Conservation (phyloP, 148 eudicot genomes). For the Rheum nobile region DNA sequence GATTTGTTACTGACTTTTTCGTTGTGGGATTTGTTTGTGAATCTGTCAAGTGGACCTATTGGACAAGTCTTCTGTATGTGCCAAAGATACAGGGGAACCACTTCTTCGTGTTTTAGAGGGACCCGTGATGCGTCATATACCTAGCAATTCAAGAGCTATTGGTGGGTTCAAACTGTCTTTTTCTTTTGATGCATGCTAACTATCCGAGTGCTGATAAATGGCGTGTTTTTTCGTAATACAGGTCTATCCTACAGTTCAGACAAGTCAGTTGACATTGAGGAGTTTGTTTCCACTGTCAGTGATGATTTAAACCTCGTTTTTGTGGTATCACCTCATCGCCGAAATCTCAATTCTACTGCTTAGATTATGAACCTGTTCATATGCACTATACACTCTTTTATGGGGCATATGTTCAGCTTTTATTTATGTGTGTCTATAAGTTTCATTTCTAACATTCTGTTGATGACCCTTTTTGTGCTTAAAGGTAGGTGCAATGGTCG, state of each 20-base stretch:
- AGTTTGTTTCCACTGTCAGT: constrained; percentile 16
- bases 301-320: constrained; percentile 19
- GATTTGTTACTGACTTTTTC: background rate
- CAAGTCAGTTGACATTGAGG: constrained; percentile 21
- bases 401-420: background rate
- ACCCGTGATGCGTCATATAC: constrained; percentile 16
- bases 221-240: constrained; percentile 8
- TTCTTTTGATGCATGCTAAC: background rate
- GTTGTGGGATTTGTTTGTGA: background rate
- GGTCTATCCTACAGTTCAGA: constrained; percentile 23
- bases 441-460: background rate
- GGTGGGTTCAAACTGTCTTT: background rate
- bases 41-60: constrained; percentile 16
- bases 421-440: background rate
- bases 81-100: constrained; percentile 19
- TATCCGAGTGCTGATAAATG: background rate
- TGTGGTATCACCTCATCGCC: constrained; percentile 14
- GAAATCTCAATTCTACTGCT: background rate
- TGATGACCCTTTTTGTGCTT: background rate
- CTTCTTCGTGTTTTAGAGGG: constrained; percentile 21
- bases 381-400: background rate
- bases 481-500: background rate
- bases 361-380: background rate
- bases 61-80: constrained; percentile 21
- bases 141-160: constrained; percentile 6